These are phyloP conservation scores for Penicillium cataractarum DNA, from an alignment of 495 filamentous ascomycete genomes.

Conservation along the genomic window DNA sequence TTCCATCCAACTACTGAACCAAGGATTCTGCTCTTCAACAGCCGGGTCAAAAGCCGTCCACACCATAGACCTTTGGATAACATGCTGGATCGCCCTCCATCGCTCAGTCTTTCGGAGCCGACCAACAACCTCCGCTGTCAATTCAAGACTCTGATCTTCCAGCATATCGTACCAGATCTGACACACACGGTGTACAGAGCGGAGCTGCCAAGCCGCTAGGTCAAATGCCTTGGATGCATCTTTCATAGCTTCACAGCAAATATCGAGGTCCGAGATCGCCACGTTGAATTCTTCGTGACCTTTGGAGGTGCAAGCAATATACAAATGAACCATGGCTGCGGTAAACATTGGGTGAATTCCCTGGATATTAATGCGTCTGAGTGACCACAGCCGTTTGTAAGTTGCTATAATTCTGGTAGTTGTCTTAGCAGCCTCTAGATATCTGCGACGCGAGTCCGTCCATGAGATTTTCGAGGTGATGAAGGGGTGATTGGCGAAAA, in stretches of 20 bases:
- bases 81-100: background rate
- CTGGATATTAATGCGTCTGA: slow-evolving; percentile 16
- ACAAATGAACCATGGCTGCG: slow-evolving; percentile 12
- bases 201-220: slow-evolving; percentile 11
- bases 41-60: background rate
- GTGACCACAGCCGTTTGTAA: slow-evolving; percentile 3
- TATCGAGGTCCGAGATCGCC: slow-evolving; percentile 8
- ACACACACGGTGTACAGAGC: slow-evolving; percentile 8
- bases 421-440: background rate
- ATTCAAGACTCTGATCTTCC: background rate
- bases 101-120: background rate
- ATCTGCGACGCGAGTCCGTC: slow-evolving; percentile 1
- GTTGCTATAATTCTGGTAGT: background rate
- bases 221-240: slow-evolving; percentile 8
- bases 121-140: background rate
- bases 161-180: slow-evolving; percentile 11
- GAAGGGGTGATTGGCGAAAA: slow-evolving; percentile 3
- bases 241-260: slow-evolving; percentile 11
- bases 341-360: slow-evolving; percentile 15
- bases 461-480: background rate
- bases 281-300: background rate
- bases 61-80: slow-evolving; percentile 1
- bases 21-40: slow-evolving; percentile 6
- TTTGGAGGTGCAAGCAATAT: slow-evolving; percentile 12
- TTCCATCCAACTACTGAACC: slow-evolving; percentile 13